These are phyloP conservation scores for Alnus rubra DNA, from an alignment of 306 rosid species.

Conservation along the genomic window DNA sequence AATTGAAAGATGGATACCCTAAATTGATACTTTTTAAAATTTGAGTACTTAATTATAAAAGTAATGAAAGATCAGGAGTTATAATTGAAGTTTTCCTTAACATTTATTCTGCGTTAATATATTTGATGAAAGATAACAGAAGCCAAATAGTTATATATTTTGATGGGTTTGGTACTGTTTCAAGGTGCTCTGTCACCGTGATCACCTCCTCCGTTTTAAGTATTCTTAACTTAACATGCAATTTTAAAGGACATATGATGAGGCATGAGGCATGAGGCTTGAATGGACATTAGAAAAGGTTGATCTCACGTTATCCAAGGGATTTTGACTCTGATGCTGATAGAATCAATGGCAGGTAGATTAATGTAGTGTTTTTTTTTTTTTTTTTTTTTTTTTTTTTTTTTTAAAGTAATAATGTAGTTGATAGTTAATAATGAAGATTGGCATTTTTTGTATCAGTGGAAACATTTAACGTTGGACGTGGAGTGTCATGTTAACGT, in stretches of 20 bases:
- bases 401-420: not conserved
- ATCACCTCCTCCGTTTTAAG: not conserved
- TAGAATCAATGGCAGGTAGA: not conserved
- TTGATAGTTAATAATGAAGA: not conserved
- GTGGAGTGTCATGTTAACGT: not conserved
- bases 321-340: not conserved
- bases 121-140: not conserved
- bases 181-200: not conserved
- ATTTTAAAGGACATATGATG: not conserved
- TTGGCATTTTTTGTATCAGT: not conserved
- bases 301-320: conserved; percentile 4
- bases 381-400: no score
- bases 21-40: no score
- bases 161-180: not conserved
- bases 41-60: no score
- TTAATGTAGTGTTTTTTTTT: not conserved
- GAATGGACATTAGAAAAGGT: not conserved
- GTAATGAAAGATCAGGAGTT: no score
- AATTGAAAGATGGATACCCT: no score
- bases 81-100: not conserved
- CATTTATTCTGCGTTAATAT: not conserved
- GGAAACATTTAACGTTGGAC: not conserved
- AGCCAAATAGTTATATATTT: not conserved
- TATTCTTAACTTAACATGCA: not conserved
- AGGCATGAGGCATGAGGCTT: not conserved